phyloP scores from a whole-genome alignment of 768 basidiomycete species.

The Pleurotus pulmonarius region DNA sequence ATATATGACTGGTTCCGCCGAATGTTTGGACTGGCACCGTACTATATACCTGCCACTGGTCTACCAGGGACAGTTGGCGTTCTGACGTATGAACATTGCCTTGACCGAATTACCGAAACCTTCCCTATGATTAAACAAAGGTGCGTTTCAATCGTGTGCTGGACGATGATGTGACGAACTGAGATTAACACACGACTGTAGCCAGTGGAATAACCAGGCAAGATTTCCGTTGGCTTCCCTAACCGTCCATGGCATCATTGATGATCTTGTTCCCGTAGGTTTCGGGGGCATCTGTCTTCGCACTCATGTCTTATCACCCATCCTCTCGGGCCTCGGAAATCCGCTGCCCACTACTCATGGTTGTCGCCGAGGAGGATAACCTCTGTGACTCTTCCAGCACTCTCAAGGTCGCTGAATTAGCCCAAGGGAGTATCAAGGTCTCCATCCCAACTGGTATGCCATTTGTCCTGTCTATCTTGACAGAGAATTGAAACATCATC shows the following conservation, averaged over 20 bases:
- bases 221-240: background rate
- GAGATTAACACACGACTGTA: background rate
- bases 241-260: no score
- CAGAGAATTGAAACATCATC: no score
- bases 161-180: background rate
- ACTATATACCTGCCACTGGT: slow-evolving; percentile 21
- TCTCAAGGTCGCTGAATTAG: slow-evolving; percentile 9
- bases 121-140: no score
- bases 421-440: slow-evolving; percentile 13
- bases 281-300: slow-evolving; percentile 10
- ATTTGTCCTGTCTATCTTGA: background rate
- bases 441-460: slow-evolving; percentile 9
- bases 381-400: background rate
- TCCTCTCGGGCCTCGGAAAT: background rate
- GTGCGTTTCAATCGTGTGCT: no score
- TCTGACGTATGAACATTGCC: slow-evolving; percentile 12
- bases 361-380: background rate
- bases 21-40: slow-evolving; percentile 19
- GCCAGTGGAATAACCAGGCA: slow-evolving; percentile 11
- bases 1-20: slow-evolving; percentile 20
- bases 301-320: background rate
- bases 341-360: background rate
- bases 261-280: background rate
- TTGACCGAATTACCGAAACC: no score
- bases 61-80: slow-evolving; percentile 20